These are phyloP conservation scores for Hymenoscyphus fraxineus DNA, from an alignment of 2,329 filamentous ascomycete species.

Conservation along the genomic window DNA sequence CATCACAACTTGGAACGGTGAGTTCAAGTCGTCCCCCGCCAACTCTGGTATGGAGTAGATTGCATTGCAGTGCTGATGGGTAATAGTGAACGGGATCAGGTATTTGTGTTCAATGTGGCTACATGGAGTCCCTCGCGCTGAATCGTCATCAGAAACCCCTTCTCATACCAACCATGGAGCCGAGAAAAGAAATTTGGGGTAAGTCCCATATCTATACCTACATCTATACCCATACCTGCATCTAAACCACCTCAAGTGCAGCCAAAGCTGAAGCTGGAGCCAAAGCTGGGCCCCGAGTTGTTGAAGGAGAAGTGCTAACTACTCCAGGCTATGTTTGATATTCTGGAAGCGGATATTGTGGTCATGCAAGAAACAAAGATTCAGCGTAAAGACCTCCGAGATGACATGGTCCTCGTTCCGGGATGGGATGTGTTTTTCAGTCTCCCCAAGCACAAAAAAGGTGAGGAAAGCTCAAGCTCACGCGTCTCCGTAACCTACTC, in stretches of 20 bases:
- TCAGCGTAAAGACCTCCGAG: conserved; percentile 81
- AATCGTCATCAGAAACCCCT: conserved; percentile 60
- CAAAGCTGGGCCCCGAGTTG: background rate
- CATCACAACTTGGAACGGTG: conserved; percentile 85
- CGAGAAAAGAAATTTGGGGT: conserved; percentile 67
- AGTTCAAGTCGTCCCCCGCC: conserved; percentile 24
- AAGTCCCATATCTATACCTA: conserved; percentile 12
- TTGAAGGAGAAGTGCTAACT: background rate
- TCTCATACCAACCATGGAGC: conserved; percentile 80
- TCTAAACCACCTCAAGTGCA: too few species aligned
- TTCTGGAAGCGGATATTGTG: conserved; percentile 86
- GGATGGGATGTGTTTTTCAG: conserved; percentile 98
- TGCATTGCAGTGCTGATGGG: conserved; percentile 15
- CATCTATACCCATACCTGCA: too few species aligned
- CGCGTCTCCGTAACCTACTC: background rate
- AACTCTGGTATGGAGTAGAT: background rate
- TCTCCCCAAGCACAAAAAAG: conserved; percentile 89
- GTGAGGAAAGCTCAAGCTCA: conserved; percentile 40
- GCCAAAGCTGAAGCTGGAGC: background rate
- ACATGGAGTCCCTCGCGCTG: background rate
- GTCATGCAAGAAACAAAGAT: conserved; percentile 97
- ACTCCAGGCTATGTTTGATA: conserved; percentile 82
- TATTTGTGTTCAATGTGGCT: conserved; percentile 31
- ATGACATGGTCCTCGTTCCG: conserved; percentile 92
- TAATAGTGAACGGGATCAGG: conserved; percentile 74